Evolutionary conservation across 768 basidiomycete genomes (phyloP).

Genomic region (Cubamyces sp.): DNA sequence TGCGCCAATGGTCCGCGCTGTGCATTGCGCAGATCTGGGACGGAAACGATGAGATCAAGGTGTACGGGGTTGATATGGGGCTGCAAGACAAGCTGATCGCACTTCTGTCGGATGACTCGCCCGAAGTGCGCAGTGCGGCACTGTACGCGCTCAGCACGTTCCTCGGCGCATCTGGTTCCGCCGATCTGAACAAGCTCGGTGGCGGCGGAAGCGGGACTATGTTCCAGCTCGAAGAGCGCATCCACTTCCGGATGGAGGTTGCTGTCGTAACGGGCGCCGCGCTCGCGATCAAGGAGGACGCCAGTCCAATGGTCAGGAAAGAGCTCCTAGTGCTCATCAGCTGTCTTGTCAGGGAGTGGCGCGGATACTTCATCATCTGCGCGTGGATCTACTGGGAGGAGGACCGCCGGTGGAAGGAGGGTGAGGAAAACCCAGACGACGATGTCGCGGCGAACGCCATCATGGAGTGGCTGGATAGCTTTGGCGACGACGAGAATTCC

Average conservation of each 20-base stretch:
- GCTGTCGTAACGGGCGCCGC: constrained; percentile 89
- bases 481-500: constrained; percentile 64
- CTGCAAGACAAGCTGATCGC: constrained; percentile 83
- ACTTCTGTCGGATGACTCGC: constrained; percentile 83
- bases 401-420: constrained; percentile 65
- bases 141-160: constrained; percentile 93
- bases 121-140: constrained; percentile 91
- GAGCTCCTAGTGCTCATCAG: constrained; percentile 91
- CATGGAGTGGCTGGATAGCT: constrained; percentile 75
- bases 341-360: constrained; percentile 94
- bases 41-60: constrained; percentile 86
- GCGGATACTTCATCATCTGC: constrained; percentile 94
- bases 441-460: constrained; percentile 75
- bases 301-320: constrained; percentile 94
- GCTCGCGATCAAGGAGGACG: constrained; percentile 89
- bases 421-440: constrained; percentile 52
- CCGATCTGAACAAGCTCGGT: constrained; percentile 65
- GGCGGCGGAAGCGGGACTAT: constrained; percentile 87
- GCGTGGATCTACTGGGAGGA: constrained; percentile 98
- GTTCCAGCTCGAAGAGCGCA: constrained; percentile 73
- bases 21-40: constrained; percentile 98
- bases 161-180: constrained; percentile 84
- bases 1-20: constrained; percentile 92
- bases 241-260: constrained; percentile 88
- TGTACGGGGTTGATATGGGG: constrained; percentile 74